Evolutionary conservation across 495 filamentous ascomycete genomes (phyloP).

Genomic region (Neurospora africana): DNA sequence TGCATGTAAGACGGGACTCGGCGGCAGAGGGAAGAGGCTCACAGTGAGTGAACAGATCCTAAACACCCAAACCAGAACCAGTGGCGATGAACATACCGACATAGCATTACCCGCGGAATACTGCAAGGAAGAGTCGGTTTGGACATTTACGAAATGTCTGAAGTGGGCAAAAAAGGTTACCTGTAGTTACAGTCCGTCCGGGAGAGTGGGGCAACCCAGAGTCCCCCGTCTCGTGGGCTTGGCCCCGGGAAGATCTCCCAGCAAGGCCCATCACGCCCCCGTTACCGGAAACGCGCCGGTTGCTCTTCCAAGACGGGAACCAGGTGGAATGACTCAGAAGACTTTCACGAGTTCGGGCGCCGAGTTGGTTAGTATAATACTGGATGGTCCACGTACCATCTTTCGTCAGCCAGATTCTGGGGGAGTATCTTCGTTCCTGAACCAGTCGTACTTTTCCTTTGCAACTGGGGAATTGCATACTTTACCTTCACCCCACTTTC

Average conservation of each 20-base stretch:
- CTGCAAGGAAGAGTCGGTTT: not conserved
- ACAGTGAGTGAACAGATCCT: not conserved
- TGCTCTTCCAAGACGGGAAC: not conserved
- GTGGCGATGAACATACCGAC: not conserved
- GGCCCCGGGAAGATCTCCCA: not conserved
- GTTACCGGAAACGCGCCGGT: not conserved
- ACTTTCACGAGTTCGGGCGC: not conserved
- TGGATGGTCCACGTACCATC: not conserved
- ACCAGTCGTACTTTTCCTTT: not conserved
- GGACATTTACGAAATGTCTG: not conserved
- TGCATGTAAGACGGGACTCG: not conserved
- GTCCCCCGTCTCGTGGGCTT: not conserved
- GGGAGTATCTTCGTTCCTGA: not conserved
- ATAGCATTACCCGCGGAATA: not conserved
- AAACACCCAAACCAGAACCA: not conserved
- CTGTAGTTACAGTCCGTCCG: not conserved
- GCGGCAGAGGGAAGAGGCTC: not conserved
- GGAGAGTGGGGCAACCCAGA: not conserved
- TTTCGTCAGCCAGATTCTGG: not conserved
- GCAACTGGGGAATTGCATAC: not conserved
- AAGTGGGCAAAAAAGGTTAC: not conserved
- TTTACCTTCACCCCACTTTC: slow-evolving; percentile 1
- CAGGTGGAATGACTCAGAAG: not conserved
- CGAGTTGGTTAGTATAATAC: not conserved
- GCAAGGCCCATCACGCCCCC: not conserved